These are phyloP conservation scores for Saccharomyces uvarum DNA, from an alignment of 1,139 yeast species.

Conservation along the genomic window DNA sequence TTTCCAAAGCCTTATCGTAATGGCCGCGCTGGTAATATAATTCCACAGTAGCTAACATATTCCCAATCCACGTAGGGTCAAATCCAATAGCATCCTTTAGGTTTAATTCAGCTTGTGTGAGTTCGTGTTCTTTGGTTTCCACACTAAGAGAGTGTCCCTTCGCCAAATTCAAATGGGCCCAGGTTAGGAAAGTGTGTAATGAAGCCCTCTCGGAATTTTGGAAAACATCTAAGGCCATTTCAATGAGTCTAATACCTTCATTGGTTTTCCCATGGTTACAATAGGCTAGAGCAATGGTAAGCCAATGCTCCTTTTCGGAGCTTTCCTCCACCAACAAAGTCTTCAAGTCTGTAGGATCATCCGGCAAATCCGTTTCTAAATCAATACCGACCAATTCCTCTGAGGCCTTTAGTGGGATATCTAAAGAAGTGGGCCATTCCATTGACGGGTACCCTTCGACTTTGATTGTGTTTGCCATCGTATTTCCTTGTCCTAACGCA, in stretches of 20 bases:
- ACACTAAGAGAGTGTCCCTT: constrained; percentile 33
- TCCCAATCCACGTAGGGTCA: constrained; percentile 41
- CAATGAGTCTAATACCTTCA: constrained; percentile 60
- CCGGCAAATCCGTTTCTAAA: constrained; percentile 68
- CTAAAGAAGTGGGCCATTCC: constrained; percentile 36
- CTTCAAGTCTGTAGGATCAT: constrained; percentile 77
- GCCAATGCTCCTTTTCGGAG: constrained; percentile 74
- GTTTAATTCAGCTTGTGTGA: constrained; percentile 32
- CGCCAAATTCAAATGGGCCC: constrained; percentile 59
- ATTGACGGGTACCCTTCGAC: constrained; percentile 28
- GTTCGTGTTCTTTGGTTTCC: constrained; percentile 25
- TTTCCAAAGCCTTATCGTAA: constrained; percentile 60
- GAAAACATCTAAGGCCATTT: constrained; percentile 48
- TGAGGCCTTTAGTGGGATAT: constrained; percentile 57
- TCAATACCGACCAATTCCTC: constrained; percentile 69
- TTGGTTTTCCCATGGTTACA: constrained; percentile 50
- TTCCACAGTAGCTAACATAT: constrained; percentile 54
- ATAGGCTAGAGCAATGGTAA: constrained; percentile 74
- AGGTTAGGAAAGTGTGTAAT: constrained; percentile 57
- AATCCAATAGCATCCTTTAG: constrained; percentile 34
- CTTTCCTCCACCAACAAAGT: constrained; percentile 71
- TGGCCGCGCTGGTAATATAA: constrained; percentile 42
- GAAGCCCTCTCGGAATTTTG: constrained; percentile 42
- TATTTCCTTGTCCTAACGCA: background rate
- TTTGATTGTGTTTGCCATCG: background rate